Base-by-base conservation (phyloP, 2,329 filamentous ascomycete genomes). In the Penicillium sp. region DNA sequence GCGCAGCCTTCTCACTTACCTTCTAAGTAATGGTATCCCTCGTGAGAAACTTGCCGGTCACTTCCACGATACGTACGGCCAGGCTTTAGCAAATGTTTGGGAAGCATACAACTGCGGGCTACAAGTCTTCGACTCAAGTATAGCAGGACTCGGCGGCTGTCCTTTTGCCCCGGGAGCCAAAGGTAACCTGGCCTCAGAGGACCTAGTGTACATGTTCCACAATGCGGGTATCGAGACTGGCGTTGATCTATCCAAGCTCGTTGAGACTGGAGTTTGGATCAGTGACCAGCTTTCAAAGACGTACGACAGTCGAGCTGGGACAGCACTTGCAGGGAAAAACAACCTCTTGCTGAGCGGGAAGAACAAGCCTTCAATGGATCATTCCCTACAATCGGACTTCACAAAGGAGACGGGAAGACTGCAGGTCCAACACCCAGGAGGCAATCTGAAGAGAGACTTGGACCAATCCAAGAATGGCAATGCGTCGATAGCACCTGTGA, bases 21-120 rank as follows among this genome's bases (percentile, higher is more conserved):
- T 76, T 4, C 49, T 63, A 0, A 42, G 59, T 2, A 58, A 68
- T 24, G 87, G 86, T 0, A 80, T 95, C 16, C 80, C 86, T 18
- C 81, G 80, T 49, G 83, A 85, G 62, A 86, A 89, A 63, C 74
- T 95, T 10, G 89, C 89, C 0, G 85, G 92, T 75, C 90, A 95
- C 71, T 93, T 95, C 65, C 90, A 95, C 70, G 89, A 95, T 66
- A 95, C 90, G 1, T 93, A 91, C 67, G 90, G 89, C 1, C 87
- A 91, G 75, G 90, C 89, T 1, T 76, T 93, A n/a, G 86, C 90
- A 7, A 95, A 95, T 67, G 86, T 86, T 5, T 85, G 89, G 10
- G 85, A 92, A 0, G 85, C 86, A 34, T 80, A 94, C 28, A 87
- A 90, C 66, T 84, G 88, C 61, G 90, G 90, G 0, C 82, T 95